A percentile compares a stretch with the other conserved stretches of the same genome.
Evolutionary conservation across 2,329 filamentous ascomycete genomes (phyloP).

Genomic region (Pseudogymnoascus sp.): DNA sequence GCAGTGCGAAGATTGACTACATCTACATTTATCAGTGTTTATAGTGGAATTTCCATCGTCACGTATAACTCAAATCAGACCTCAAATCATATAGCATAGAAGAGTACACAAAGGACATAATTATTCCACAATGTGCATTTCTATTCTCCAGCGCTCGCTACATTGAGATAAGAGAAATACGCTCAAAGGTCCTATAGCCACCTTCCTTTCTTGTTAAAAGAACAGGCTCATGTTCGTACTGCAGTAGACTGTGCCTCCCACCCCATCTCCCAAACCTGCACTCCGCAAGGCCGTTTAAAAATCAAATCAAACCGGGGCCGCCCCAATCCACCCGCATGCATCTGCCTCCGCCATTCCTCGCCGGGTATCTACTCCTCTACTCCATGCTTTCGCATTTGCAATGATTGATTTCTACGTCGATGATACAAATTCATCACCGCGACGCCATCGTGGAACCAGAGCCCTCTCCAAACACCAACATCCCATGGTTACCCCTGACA

Average conservation of each 20-base stretch:
- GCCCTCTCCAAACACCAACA: constrained; percentile 40
- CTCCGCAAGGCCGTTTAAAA: background rate
- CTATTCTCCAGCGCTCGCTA: background rate
- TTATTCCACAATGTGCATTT: background rate
- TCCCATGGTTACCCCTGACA: constrained; percentile 41
- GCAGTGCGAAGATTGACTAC: background rate
- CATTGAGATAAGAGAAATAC: constrained; percentile 1
- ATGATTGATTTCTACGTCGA: background rate
- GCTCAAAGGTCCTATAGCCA: background rate
- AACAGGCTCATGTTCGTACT: background rate
- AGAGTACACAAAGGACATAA: background rate
- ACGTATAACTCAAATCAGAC: background rate
- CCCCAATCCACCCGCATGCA: background rate
- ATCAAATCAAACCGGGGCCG: background rate
- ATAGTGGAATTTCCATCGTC: background rate
- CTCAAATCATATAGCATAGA: background rate
- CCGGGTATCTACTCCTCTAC: constrained; percentile 6
- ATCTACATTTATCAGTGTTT: background rate
- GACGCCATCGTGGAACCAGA: constrained; percentile 30
- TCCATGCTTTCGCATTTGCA: constrained; percentile 4
- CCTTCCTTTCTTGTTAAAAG: background rate
- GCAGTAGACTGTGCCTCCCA: constrained; percentile 2
- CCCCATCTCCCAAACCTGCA: background rate
- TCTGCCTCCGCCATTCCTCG: background rate
- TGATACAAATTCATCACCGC: constrained; percentile 16